Conservation (phyloP, 1,284 basidiomycete species). For the Pterulicium gracile region DNA sequence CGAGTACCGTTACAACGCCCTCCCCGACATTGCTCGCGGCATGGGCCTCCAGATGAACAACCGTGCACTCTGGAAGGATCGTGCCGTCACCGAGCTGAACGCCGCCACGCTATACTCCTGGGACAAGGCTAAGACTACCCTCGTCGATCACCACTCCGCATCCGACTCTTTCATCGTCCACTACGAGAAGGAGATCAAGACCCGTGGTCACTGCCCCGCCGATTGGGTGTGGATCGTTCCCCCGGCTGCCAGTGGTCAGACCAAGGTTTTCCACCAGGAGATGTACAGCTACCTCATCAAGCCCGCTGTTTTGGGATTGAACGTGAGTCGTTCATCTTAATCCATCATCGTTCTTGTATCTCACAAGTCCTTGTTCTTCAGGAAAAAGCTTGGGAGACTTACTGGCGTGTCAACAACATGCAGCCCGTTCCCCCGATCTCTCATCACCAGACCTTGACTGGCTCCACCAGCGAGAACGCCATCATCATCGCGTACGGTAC, state of each 20-base stretch:
- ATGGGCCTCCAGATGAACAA: constrained; percentile 1
- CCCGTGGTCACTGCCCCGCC: constrained; percentile 2
- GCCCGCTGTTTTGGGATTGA: background rate
- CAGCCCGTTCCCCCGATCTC: background rate
- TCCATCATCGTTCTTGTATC: background rate
- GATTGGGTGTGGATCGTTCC: background rate
- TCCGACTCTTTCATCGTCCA: background rate
- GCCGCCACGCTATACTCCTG: background rate
- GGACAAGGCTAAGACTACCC: constrained; percentile 1
- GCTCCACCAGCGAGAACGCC: background rate
- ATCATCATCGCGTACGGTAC: constrained; percentile 2
- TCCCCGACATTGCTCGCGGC: background rate
- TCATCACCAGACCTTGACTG: constrained; percentile 2
- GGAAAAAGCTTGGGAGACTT: constrained; percentile 1
- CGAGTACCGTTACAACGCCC: constrained; percentile 1
- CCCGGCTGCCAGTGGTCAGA: background rate
- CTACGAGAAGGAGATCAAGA: constrained; percentile 1
- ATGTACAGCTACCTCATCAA: constrained; percentile 1
- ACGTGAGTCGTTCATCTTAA: background rate
- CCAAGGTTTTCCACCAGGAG: constrained; percentile 3
- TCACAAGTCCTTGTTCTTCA: background rate
- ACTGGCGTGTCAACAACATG: constrained; percentile 2
- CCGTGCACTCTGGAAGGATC: constrained; percentile 2
- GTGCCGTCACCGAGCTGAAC: constrained; percentile 1
- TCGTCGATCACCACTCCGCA: constrained; percentile 2